These are phyloP conservation scores for Rhodotorula sp. DNA, from an alignment of 1,284 basidiomycete genomes.

Conservation along the genomic window DNA sequence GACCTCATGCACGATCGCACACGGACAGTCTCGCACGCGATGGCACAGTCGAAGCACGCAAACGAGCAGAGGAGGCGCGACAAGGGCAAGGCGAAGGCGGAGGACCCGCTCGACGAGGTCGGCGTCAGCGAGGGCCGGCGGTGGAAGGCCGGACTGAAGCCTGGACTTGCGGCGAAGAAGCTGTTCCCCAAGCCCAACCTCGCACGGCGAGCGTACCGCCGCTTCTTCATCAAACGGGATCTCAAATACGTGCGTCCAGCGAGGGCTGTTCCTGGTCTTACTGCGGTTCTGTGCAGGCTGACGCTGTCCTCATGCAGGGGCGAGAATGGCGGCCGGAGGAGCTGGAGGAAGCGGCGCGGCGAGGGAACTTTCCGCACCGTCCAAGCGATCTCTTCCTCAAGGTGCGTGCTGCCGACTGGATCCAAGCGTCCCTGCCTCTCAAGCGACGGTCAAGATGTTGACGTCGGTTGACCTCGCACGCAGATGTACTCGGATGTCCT, in stretches of 20 bases:
- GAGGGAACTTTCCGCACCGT: conserved; percentile 51
- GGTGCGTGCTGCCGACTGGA: conserved; percentile 41
- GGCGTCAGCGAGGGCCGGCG: neutral
- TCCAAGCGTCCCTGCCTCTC: no score
- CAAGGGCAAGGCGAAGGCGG: conserved; percentile 14
- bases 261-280: neutral
- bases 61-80: neutral
- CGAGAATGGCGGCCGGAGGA: conserved; percentile 47
- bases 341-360: conserved; percentile 50
- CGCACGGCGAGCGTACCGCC: conserved; percentile 36
- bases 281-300: neutral
- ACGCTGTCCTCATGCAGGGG: conserved; percentile 7
- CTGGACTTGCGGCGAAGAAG: conserved; percentile 27
- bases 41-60: conserved; percentile 15
- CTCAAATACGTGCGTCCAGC: conserved; percentile 36
- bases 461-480: neutral
- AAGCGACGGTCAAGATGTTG: neutral
- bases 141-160: conserved; percentile 14
- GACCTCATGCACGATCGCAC: conserved; percentile 22
- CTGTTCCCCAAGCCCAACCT: conserved; percentile 44
- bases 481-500: conserved; percentile 59
- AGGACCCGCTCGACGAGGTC: neutral
- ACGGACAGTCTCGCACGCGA: conserved; percentile 20
- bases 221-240: conserved; percentile 45
- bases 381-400: conserved; percentile 54